A percentile compares a stretch with the other conserved stretches of the same genome.
Evolutionary conservation across 805 yeast species (phyloP).

Genomic region (Wickerhamomyces rabaulensis): DNA sequence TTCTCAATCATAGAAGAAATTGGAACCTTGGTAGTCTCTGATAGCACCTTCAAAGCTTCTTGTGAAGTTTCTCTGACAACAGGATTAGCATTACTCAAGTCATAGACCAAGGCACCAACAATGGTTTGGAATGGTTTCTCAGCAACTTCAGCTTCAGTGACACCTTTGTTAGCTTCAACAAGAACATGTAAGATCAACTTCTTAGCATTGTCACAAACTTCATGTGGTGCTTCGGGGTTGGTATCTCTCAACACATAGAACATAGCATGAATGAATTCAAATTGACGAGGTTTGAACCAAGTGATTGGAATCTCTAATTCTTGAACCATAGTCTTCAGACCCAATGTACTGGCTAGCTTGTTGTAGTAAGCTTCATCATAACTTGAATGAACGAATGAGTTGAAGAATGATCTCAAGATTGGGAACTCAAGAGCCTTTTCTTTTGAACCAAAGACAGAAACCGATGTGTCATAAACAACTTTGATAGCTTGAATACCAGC

Average conservation of each 20-base stretch:
- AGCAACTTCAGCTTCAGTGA: constrained; percentile 55
- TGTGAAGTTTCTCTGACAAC: constrained; percentile 81
- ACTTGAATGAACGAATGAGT: constrained; percentile 84
- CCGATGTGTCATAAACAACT: constrained; percentile 54
- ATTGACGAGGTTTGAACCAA: constrained; percentile 74
- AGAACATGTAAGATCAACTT: constrained; percentile 60
- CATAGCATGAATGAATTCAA: constrained; percentile 80
- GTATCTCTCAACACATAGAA: constrained; percentile 89
- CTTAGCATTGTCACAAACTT: constrained; percentile 69
- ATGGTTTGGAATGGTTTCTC: constrained; percentile 75
- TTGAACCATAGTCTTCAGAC: constrained; percentile 66
- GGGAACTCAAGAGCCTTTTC: constrained; percentile 70
- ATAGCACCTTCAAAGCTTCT: constrained; percentile 56
- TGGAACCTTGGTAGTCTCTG: constrained; percentile 66
- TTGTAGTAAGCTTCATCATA: constrained; percentile 83
- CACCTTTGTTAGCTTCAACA: constrained; percentile 56
- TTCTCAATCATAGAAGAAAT: constrained; percentile 74
- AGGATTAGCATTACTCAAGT: constrained; percentile 82
- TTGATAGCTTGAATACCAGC: constrained; percentile 67
- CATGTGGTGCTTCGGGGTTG: constrained; percentile 79
- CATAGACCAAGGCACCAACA: constrained; percentile 86
- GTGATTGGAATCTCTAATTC: constrained; percentile 62
- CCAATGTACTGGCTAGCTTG: constrained; percentile 86
- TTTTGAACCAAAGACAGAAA: constrained; percentile 58
- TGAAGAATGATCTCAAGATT: constrained; percentile 67